A percentile compares a stretch with the other conserved stretches of the same genome.
Evolutionary conservation across 306 rosid genomes (phyloP).

Genomic region (Psophocarpus tetragonolobus): DNA sequence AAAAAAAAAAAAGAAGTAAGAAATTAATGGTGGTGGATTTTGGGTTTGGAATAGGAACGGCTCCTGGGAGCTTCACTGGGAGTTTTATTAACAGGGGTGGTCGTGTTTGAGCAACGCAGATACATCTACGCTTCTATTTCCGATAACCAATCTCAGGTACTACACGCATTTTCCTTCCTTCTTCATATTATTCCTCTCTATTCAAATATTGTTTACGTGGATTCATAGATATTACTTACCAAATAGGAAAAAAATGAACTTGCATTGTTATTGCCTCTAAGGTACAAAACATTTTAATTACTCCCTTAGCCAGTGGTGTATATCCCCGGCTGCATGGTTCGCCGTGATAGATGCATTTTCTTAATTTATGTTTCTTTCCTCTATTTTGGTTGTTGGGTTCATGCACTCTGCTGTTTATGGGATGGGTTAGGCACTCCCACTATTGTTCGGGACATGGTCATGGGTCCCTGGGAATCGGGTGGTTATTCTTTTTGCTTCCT

Average conservation of each 20-base stretch:
- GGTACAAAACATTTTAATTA: no score
- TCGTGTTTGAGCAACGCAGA: conserved; percentile 72
- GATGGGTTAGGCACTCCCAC: no score
- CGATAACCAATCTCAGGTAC: conserved; percentile 54
- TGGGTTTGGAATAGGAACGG: conserved; percentile 59
- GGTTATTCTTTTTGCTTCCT: no score
- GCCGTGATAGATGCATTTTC: no score
- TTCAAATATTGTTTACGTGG: neutral
- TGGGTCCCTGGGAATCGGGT: no score
- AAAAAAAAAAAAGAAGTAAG: no score
- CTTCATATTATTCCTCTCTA: neutral
- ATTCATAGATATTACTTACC: neutral
- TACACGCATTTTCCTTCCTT: neutral
- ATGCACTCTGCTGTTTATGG: no score
- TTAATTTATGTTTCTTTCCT: no score
- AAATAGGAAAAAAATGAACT: neutral
- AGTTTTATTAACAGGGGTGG: conserved; percentile 55
- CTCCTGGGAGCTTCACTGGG: conserved; percentile 84
- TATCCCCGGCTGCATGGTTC: no score
- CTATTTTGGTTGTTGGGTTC: no score
- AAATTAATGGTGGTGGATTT: neutral
- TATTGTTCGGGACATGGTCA: no score
- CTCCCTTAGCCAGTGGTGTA: no score
- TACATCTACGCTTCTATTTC: conserved; percentile 64
- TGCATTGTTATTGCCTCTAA: neutral